phyloP scores from a whole-genome alignment of 2,329 filamentous ascomycete genomes.

The Phialophora verrucosa region DNA sequence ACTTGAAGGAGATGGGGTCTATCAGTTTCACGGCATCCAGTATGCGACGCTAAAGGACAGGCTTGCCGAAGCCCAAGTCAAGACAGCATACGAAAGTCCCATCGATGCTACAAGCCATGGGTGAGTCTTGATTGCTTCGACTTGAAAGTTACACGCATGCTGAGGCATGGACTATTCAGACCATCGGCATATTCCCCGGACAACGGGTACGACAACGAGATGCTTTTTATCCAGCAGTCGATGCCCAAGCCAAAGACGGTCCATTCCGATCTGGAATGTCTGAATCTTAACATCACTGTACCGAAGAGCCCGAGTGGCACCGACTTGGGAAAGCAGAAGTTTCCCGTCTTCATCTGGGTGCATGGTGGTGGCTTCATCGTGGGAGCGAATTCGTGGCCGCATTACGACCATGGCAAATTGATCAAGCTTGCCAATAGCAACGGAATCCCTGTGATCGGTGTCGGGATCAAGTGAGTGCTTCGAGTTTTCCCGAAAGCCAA shows the following conservation, averaged over 20 bases:
- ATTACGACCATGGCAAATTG: constrained; percentile 55
- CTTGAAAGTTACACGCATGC: not conserved
- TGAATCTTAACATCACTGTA: constrained; percentile 60
- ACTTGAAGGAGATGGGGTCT: constrained; percentile 40
- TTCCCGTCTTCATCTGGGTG: constrained; percentile 63
- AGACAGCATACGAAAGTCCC: constrained; percentile 39
- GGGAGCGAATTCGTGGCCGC: constrained; percentile 60
- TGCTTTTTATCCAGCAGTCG: constrained; percentile 56
- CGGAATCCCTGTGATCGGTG: constrained; percentile 55
- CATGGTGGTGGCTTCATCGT: constrained; percentile 66
- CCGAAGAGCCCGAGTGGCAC: constrained; percentile 43
- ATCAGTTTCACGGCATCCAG: constrained; percentile 47
- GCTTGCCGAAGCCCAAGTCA: constrained; percentile 45
- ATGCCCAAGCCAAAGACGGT: constrained; percentile 49
- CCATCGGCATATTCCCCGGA: constrained; percentile 50
- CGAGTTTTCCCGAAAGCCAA: not conserved
- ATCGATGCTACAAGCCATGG: constrained; percentile 47
- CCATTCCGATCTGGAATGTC: constrained; percentile 56
- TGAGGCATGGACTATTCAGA: constrained; percentile 34
- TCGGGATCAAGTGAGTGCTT: constrained; percentile 51
- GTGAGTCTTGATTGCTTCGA: constrained; percentile 36
- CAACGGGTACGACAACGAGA: constrained; percentile 53
- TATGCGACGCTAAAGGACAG: constrained; percentile 46
- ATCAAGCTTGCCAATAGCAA: constrained; percentile 53
- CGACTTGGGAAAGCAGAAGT: constrained; percentile 56